Base-by-base conservation (phyloP, 352 stramenopile species). In the Phytophthora pisi region DNA sequence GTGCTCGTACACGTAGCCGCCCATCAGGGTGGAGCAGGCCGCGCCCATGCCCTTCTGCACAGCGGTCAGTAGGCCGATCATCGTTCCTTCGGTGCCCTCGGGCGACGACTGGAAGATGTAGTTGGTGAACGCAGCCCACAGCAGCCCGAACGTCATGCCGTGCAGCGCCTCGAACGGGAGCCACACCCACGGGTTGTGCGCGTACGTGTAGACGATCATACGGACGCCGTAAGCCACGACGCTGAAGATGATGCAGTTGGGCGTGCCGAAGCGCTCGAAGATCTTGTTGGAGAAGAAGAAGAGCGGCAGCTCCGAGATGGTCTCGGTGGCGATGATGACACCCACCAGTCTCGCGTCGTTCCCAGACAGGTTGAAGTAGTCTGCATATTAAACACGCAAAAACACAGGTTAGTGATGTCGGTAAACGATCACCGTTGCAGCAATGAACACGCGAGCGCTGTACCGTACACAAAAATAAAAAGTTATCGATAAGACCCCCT, bases 261-360 rank as follows among this genome's bases (percentile, higher is more conserved):
- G 72, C 20, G 79, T 89, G 13, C 83, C 85, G 36, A 89, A 69
- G 28, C 68, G 75, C 43, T 82, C 72, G 66, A 93, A 84, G 61
- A 91, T 89, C 34, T 75, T 57, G 66, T 93, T 84, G 52, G 83
- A 82, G 67, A 81, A 77, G 74, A 91, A 93, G 69, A 93, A 93
- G 26, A 88, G 73, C 18, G 85, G 85, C 56, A 91, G 70, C 58
- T 93, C 85, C 38, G 83, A 91, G 45, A 82, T 74, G 46, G 85
- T 93, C 59, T 93, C 79, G 31, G 78, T 70, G 30, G 71, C 77
- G 61, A 93, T 91, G 55, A 89, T 84, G 60, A 86, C 79, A 34
- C 85, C 85, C 5, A 93, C 73, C 24, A 93, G 70, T 40, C 79
- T 78, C 31, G 83, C 64, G 59, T 88, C 75, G 70, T 89, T 82